These are phyloP conservation scores for Yamagishiella unicocca DNA, from an alignment of 139 green algal genomes.

Conservation along the genomic window DNA sequence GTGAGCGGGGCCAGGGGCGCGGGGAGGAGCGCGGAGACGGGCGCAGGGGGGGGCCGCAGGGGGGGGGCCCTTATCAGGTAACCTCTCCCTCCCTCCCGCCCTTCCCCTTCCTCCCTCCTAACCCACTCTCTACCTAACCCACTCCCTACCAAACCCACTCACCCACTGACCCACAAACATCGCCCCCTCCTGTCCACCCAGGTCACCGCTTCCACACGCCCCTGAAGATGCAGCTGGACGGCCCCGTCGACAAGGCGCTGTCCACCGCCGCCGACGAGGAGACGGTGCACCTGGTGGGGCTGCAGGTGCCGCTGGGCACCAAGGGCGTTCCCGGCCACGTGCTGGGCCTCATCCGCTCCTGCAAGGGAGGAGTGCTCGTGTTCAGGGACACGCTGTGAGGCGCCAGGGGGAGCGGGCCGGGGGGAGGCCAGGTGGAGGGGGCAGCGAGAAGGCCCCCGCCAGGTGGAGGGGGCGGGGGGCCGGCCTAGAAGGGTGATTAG, in stretches of 20 bases:
- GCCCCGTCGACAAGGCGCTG: slow-evolving; percentile 36
- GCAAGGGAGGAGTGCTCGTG: slow-evolving; percentile 50
- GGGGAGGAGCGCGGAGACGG: too few relatives aligned
- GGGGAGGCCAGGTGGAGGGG: too few relatives aligned
- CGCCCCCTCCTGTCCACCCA: background rate
- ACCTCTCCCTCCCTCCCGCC: too few relatives aligned
- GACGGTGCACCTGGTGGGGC: slow-evolving; percentile 39
- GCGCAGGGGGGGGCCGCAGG: too few relatives aligned
- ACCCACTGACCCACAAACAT: background rate
- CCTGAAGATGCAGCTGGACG: slow-evolving; percentile 49
- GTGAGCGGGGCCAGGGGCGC: slow-evolving; percentile 44
- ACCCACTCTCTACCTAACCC: background rate
- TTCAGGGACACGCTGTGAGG: slow-evolving; percentile 46
- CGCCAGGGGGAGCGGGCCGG: background rate
- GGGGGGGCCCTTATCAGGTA: too few relatives aligned
- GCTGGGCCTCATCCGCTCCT: slow-evolving; percentile 47
- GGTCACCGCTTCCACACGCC: slow-evolving; percentile 39
- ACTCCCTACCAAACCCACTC: background rate
- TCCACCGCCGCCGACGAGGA: slow-evolving; percentile 1
- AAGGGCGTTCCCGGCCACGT: slow-evolving; percentile 38
- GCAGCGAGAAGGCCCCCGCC: too few relatives aligned
- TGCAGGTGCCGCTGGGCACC: slow-evolving; percentile 44
- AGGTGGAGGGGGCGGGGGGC: too few relatives aligned
- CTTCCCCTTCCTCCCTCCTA: background rate
- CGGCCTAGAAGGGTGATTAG: too few relatives aligned